Evolutionary conservation across 1,139 yeast genomes (phyloP), one percentile per base, ranked within the genome.

Genomic region (Blastobotrys elegans): DNA sequence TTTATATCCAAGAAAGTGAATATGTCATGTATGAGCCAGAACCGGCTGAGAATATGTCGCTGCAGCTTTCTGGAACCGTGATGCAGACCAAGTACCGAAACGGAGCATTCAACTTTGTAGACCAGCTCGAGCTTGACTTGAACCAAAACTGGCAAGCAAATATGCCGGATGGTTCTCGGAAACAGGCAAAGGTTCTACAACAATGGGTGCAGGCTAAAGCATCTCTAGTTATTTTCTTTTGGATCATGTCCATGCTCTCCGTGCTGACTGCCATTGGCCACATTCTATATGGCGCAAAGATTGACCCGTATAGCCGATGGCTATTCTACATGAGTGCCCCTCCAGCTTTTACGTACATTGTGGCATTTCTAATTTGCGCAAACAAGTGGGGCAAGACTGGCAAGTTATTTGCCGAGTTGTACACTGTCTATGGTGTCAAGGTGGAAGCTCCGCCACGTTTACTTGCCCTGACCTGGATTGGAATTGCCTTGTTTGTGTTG

Each of bases 1-100:
- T 37, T 37, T 24, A 24, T n/a, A 14, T 14, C 16, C 30, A 37
- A 13, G 30, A 37, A 37, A 37, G 20, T n/a, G 40, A 37, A 22
- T 37, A 34, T n/a, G 13, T 18, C n/a, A 24, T 24, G 2, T 34
- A 34, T 18, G 11, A 34, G 24, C 38, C 38, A 5, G n/a, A 3
- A 2, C 11, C 21, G 3, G 26, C 26, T 11, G 26, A 34, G 24
- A n/a, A 34, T 34, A 17, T 34, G 26, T 14, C 38, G 24, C 24
- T 34, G 8, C 3, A 20, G 3, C n/a, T n/a, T n/a, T 3, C 26
- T 11, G 13, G 7, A 3, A 5, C 5, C 4, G 24, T 20, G 13
- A 17, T 3, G 21, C 38, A 34, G 3, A 20, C 38, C 10, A 6
- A 3, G 6, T 34, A 34, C 24, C 16, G n/a, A 16, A 11, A 4